Conservation (phyloP, 2,329 filamentous ascomycete genomes). For the Fulvia fulva region DNA sequence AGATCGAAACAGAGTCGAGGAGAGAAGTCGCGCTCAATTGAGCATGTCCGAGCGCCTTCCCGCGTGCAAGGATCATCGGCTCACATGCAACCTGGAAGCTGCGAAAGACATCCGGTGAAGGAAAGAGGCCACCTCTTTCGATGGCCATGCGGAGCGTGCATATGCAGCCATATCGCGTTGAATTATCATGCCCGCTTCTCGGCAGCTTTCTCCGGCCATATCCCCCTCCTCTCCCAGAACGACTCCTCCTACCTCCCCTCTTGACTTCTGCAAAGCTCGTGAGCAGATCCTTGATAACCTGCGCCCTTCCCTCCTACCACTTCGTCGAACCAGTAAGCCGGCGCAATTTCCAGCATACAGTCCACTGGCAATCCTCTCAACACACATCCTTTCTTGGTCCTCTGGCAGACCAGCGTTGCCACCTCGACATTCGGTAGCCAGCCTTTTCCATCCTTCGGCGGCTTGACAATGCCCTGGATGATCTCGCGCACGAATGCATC, state of each 20-base stretch:
- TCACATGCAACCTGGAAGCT: not conserved
- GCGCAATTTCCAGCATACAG: not conserved
- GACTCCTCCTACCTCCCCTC: not conserved
- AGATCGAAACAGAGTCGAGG: too few relatives aligned
- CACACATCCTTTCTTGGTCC: not conserved
- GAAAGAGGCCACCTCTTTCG: too few relatives aligned
- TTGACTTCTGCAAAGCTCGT: not conserved
- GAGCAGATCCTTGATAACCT: not conserved
- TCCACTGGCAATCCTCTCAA: not conserved
- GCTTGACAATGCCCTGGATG: not conserved
- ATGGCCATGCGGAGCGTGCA: too few relatives aligned
- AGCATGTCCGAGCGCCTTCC: too few relatives aligned
- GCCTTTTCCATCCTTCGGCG: not conserved
- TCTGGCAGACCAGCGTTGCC: not conserved
- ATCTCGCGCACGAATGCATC: not conserved
- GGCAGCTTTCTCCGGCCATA: not conserved
- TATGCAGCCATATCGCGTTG: not conserved
- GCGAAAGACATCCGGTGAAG: not conserved
- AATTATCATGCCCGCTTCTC: too few relatives aligned
- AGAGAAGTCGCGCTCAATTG: too few relatives aligned
- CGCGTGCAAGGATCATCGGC: too few relatives aligned
- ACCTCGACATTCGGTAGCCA: not conserved
- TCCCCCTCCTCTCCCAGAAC: not conserved
- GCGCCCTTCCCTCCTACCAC: not conserved
- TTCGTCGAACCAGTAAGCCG: not conserved